Conservation (phyloP, 2,329 filamentous ascomycete species). For the Dactylellina parvicollis region DNA sequence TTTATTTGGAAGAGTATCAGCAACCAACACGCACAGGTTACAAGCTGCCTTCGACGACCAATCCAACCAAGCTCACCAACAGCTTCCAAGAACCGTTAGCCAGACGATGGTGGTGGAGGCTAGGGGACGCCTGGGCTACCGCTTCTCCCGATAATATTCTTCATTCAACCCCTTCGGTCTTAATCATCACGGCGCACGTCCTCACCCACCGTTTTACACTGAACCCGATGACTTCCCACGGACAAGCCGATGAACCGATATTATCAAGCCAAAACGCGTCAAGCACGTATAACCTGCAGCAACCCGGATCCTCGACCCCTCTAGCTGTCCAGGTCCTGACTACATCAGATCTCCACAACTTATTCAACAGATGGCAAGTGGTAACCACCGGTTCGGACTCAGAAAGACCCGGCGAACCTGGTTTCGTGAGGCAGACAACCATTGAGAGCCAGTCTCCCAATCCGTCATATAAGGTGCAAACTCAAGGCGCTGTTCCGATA, state of each 20-base stretch:
- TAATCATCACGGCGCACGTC: background rate
- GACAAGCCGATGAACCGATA: background rate
- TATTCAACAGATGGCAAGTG: conserved; percentile 33
- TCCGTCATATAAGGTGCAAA: background rate
- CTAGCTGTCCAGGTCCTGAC: background rate
- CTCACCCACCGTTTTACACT: background rate
- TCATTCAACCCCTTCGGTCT: background rate
- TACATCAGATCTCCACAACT: background rate
- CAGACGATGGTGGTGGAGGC: background rate
- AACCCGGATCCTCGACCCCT: background rate
- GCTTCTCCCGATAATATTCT: background rate
- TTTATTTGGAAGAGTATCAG: too few species aligned
- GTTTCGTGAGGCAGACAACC: background rate
- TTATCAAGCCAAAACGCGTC: conserved; percentile 12
- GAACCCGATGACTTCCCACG: conserved; percentile 5
- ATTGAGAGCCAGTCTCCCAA: conserved; percentile 10
- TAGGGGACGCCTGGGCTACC: background rate
- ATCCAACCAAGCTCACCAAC: background rate
- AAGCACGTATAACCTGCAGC: background rate
- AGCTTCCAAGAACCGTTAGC: background rate
- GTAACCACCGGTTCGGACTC: conserved; percentile 1
- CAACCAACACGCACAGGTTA: too few species aligned
- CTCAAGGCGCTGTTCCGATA: background rate
- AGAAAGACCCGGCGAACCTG: background rate
- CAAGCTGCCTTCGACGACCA: too few species aligned